phyloP scores from a whole-genome alignment of 2,329 filamentous ascomycete genomes.

The Hymenoscyphus albidus region DNA sequence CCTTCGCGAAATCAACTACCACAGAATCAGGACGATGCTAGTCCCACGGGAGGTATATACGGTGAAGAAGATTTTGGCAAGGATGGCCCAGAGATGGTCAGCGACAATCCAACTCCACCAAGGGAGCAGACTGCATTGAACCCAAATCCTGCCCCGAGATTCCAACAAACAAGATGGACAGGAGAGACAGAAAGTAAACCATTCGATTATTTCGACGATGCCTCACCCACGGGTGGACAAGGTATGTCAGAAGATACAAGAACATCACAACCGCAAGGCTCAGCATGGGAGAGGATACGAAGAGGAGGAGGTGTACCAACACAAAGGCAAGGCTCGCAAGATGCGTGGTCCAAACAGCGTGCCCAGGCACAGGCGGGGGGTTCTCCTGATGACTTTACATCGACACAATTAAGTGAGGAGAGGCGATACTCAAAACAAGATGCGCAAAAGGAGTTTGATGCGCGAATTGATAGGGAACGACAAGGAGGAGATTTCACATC shows the following conservation, averaged over 20 bases:
- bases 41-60: conserved; percentile 28
- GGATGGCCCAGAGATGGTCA: not conserved
- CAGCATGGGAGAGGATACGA: conserved; percentile 35
- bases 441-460: conserved; percentile 35
- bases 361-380: conserved; percentile 19
- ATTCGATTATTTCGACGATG: conserved; percentile 31
- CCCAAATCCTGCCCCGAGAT: conserved; percentile 8
- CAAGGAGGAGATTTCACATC: conserved; percentile 30
- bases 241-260: conserved; percentile 20
- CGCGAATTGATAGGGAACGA: conserved; percentile 32
- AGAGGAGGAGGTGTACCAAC: conserved; percentile 19
- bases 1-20: not conserved
- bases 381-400: conserved; percentile 12
- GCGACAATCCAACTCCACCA: not conserved
- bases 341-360: conserved; percentile 1
- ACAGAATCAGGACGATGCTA: conserved; percentile 27
- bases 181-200: conserved; percentile 17
- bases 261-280: conserved; percentile 19
- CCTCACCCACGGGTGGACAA: conserved; percentile 29
- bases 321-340: not conserved
- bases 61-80: conserved; percentile 14
- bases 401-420: conserved; percentile 18
- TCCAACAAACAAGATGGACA: conserved; percentile 4
- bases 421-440: conserved; percentile 23
- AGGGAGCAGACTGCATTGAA: not conserved